Evolutionary conservation across 805 yeast genomes (phyloP), one percentile per base, ranked within the genome.

Genomic region (Lachancea kluyveri): DNA sequence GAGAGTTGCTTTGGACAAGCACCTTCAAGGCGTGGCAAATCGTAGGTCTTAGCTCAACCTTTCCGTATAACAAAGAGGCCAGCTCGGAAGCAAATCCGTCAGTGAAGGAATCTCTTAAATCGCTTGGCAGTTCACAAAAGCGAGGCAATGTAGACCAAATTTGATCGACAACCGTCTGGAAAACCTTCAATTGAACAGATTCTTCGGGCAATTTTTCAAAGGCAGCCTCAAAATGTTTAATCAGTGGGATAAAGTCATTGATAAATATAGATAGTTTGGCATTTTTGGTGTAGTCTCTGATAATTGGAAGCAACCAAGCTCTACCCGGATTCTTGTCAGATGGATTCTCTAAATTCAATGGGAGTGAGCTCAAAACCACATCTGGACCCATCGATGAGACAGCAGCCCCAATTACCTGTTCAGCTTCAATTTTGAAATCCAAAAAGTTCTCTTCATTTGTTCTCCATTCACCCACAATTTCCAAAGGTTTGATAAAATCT

Each of bases 221-320:
- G 39, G 70, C 75, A 7, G 60, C 52, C 28, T 69, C 68, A 46
- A 80, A 82, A 36, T 67, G 61, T 23, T 66, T 65, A 29, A 68
- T 69, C 23, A 79, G 57, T 17, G 97, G 97, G 10, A 81, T 57
- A 31, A 92, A 70, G 22, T 77, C 65, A 14, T 59, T 58, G 37
- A 71, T 68, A 59, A 75, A 92, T 52, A 68, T 84, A 0, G 70
- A 63, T 35, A 92, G 64, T 28, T 70, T 67, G 2, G 96, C 80
- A 47, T 75, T 71, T 46, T 78, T 72, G 17, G 86, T 81, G 48
- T 84, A 77, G 48, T 88, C 96, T 62, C 96, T 79, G 40, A 92
- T 69, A 20, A 92, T 55, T 8, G 98, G 98, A 42, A 92, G 69
- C 46, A 92, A 52, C 96, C 97, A 92, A 27, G 96, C 96, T 54